A percentile compares a stretch with the other conserved stretches of the same genome.
Conservation (phyloP, 1,139 yeast species). For the Sugiyamaella japonica region DNA sequence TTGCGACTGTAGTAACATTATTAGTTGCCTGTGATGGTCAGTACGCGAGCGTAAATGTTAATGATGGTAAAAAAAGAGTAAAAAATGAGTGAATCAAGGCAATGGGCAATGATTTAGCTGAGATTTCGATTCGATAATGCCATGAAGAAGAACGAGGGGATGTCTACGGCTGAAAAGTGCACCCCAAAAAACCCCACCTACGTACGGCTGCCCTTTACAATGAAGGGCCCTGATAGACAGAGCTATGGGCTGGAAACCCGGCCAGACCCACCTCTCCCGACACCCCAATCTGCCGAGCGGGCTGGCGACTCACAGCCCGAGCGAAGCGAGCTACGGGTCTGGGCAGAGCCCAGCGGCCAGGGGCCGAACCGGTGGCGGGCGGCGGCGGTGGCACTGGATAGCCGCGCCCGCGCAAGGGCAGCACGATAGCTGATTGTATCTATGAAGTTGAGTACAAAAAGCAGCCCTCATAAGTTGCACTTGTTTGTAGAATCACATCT, state of each 20-base stretch:
- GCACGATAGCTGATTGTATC: not conserved
- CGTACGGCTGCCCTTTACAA: no score
- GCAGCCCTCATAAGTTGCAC: not conserved
- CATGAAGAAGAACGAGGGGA: no score
- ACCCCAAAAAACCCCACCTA: no score
- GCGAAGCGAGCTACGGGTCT: not conserved
- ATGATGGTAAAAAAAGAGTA: no score
- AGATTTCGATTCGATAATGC: no score
- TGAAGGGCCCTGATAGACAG: no score
- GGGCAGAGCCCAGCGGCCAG: not conserved
- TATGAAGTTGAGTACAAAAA: not conserved
- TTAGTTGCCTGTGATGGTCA: no score
- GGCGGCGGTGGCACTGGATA: not conserved
- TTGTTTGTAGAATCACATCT: not conserved
- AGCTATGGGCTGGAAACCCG: no score
- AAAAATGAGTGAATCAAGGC: no score
- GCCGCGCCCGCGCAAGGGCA: not conserved
- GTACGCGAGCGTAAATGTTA: not conserved
- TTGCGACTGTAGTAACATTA: conserved; percentile 23
- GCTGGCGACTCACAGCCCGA: not conserved
- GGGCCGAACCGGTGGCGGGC: not conserved
- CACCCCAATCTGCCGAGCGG: not conserved
- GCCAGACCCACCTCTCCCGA: no score
- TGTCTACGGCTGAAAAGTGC: no score
- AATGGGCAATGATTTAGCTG: no score